Evolutionary conservation across 208 protist species (phyloP), one percentile per base, ranked within the genome.

Genomic region (Plasmodiophora brassicae): DNA sequence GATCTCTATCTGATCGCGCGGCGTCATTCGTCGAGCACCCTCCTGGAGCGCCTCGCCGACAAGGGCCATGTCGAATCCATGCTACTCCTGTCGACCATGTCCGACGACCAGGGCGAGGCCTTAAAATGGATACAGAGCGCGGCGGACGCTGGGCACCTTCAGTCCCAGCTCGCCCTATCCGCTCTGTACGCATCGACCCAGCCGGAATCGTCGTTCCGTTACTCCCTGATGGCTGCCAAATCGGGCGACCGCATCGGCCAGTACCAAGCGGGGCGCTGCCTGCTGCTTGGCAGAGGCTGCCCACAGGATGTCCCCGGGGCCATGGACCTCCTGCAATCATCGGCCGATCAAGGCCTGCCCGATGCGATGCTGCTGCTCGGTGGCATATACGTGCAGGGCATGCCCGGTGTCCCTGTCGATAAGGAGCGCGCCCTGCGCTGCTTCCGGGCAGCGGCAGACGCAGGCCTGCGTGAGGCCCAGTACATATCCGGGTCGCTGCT

Each of bases 401-500:
- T 57, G 50, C 50, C 50, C 14, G 25, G 20, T 57, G 65, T 78
- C 65, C 32, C n/a, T 78, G 65, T 38, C 41, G 65, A 78, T 78
- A 5, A n/a, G 5, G 65, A 5, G n/a, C 5, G n/a, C 10, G 65
- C 65, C 5, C 5, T 78, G 5, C 65, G 41, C 5, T 78, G n/a
- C 14, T 78, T 78, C 65, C 32, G 5, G n/a, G 14, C 32, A 78
- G 65, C 65, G 14, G 65, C 65, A n/a, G n/a, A 78, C 10, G 32
- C 32, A 78, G n/a, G n/a, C 14, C 32, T 44, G 32, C n/a, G 32
- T 8, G 65, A 78, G n/a, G 65, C 65, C 10, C 5, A 44, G 65
- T 78, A 78, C n/a, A 78, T 78, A n/a, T 5, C n/a, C 20, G 65
- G 65, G 5, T 78, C 65, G 65, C 41, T 78, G 41, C 32, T 78